Evolutionary conservation across 2,329 filamentous ascomycete genomes (phyloP), one percentile per base, ranked within the genome.

Genomic region (Xylaria sp.): DNA sequence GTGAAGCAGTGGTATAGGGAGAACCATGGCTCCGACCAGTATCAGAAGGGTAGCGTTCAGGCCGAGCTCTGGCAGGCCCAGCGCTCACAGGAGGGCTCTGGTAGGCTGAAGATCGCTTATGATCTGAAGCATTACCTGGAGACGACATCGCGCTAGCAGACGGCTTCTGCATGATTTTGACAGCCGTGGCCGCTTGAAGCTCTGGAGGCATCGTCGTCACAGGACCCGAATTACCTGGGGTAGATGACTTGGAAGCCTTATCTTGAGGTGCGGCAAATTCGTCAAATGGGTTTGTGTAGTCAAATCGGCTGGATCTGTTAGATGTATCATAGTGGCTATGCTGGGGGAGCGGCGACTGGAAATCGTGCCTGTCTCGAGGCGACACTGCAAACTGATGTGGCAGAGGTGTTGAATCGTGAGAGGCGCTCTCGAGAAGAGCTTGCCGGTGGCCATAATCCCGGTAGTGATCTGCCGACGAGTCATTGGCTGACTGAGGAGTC

Each of bases 91-190:
- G 74, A 12, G 82, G 80, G 74, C 83, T 86, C 9, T 81, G 82
- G 52, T 85, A 83, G 72, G 51, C 80, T 78, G 63, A 80, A 73
- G 28, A 52, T 34, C 66, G 68, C 50, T 68, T 71, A 28, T 70
- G 50, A 20, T 70, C 68, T 7, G 70, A 67, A 37, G 46, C 55
- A 52, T 72, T 69, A 44, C 65, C 68, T 5, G 67, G 83, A 68
- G 61, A 81, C 81, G 78, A 78, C 25, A 70, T 77, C 70, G 59
- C 81, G 70, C 75, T 80, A 28, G 48, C 34, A 64, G 74, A 76
- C 65, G 82, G 81, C 78, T 88, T 88, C 78, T 87, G 87, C 32
- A 87, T 77, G 66, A 86, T 83, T 73, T 87, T 84, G 66, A 85
- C 81, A 52, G 80, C 76, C 25, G 81, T 78, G 61, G 78, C 76